Base-by-base conservation (phyloP, 2,329 filamentous ascomycete species). In the Seiridium cupressi region DNA sequence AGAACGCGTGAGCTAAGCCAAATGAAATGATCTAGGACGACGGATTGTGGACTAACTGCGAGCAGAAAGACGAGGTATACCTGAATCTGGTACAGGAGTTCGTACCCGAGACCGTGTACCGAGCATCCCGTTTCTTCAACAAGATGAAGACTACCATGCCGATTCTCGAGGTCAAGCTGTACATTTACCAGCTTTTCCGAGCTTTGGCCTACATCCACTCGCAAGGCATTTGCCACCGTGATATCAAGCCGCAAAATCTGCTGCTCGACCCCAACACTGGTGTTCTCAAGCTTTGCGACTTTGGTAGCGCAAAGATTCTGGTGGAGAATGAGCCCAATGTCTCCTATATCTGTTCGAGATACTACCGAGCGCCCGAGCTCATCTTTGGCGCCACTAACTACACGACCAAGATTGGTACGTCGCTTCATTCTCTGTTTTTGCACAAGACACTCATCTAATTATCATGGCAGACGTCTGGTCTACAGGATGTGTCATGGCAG, bases 141-240 rank as follows among this genome's bases (percentile, higher is more conserved):
- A 99, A 99, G 83, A 90, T 98, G 89, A 99, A 98, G 88, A 96
- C 93, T 5, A 97, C 94, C 57, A 99, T 99, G 95, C 95, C 95
- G 13, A 97, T 94, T 70, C 87, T 99, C 69, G 95, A 99, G 78
- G 93, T 98, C 74, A 99, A 99, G 84, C 89, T 99, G 64, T 99
- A 98, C 84, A 99, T 94, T 75, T 99, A 99, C 81, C 95, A 99
- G 82, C 90, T 99, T 59, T 99, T 99, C 87, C 90, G 95, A 69
- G 96, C 95, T 42, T 85, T 99, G 69, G 95, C 95, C 72, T 99
- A 99, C 80, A 99, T 99, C 69, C 95, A 99, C 80, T 98, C 95
- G 8, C 94, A 97, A 80, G 95, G 95, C 71, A 99, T 99, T 78
- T 99, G 95, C 79, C 95, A 99, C 76, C 87, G 95, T 76, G 95